Evolutionary conservation across 192 early-diverging fungal genomes (phyloP), one percentile per base, ranked within the genome.

Genomic region (Allomyces javanicus): DNA sequence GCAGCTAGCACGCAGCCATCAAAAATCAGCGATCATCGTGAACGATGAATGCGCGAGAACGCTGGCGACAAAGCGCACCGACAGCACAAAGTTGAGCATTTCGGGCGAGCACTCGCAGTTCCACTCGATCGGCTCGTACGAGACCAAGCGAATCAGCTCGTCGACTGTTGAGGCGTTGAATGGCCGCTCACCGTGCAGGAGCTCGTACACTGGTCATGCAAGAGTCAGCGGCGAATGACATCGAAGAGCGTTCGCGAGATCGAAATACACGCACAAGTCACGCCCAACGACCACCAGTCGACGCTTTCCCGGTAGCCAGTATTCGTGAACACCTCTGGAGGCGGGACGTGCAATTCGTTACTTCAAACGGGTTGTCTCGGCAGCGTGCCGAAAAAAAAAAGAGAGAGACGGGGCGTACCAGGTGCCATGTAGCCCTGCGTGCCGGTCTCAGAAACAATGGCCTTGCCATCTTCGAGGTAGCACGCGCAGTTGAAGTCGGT

Each of bases 91-190:
- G 21, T 58, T 58, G 21, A 58, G 50, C 50, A 58, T 58, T 58
- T 58, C 50, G 27, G 65, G 65, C 10, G 26, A 44, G 21, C 44
- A 44, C 17, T 33, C 26, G 23, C 10, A 21, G 23, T 40, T 14
- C 25, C 24, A 65, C 9, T 77, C 75, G 24, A 93, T 62, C 4
- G 81, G 79, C 62, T 89, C 86, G 19, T 79, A 55, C n/a, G 89
- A 72, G 67, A 93, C 91, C 25, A 86, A 72, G 23, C 81, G 73
- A 19, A 80, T 83, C 50, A 92, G 75, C 14, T 76, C 74, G 43
- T 88, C 85, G 63, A 89, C 90, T 10, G 86, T 89, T 69, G 82
- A 86, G 44, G 84, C 86, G 43, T 79, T 74, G 74, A 90, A 93
- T 17, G 91, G 91, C 23, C 90, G 82, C 86, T 58, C 50, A 4